Conservation (phyloP, 192 early-diverging fungal genomes). For the Coemansia javaensis region DNA sequence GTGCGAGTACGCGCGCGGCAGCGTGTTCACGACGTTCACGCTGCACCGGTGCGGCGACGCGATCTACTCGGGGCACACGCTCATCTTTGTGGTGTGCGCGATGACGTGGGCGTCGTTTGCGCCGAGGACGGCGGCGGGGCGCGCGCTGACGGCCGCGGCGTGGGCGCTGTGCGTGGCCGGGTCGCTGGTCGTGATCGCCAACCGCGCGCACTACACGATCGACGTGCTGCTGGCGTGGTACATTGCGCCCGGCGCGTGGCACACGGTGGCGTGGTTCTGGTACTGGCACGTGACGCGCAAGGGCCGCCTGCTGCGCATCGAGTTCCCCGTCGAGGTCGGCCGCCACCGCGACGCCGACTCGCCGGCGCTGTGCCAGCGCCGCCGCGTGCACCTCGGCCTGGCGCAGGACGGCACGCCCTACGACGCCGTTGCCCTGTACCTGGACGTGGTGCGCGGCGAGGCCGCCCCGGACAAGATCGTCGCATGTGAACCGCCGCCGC, state of each 20-base stretch:
- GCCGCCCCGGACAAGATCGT: too few species aligned
- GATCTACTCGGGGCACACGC: conserved; percentile 63
- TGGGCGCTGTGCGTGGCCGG: conserved; percentile 54
- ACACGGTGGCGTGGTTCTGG: conserved; percentile 53
- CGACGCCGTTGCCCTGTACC: conserved; percentile 38
- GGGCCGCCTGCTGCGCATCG: conserved; percentile 44
- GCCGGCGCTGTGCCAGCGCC: conserved; percentile 27
- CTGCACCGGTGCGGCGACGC: conserved; percentile 62
- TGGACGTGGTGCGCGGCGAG: conserved; percentile 14
- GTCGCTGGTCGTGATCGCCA: conserved; percentile 57
- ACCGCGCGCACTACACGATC: conserved; percentile 60
- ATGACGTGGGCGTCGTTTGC: conserved; percentile 59
- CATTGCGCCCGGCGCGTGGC: conserved; percentile 52
- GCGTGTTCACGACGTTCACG: conserved; percentile 57
- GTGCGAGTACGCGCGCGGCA: conserved; percentile 53
- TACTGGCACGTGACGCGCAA: conserved; percentile 48
- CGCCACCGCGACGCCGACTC: conserved; percentile 31
- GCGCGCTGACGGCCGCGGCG: conserved; percentile 35
- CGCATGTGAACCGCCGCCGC: too few species aligned
- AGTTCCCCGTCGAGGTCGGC: conserved; percentile 50
- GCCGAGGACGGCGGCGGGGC: conserved; percentile 44
- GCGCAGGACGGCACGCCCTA: conserved; percentile 43
- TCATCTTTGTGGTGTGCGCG: conserved; percentile 58
- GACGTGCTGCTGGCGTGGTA: conserved; percentile 62
- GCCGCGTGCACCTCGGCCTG: conserved; percentile 34